Base-by-base conservation (phyloP, 1,284 basidiomycete genomes). In the Rhodotorula sp. region DNA sequence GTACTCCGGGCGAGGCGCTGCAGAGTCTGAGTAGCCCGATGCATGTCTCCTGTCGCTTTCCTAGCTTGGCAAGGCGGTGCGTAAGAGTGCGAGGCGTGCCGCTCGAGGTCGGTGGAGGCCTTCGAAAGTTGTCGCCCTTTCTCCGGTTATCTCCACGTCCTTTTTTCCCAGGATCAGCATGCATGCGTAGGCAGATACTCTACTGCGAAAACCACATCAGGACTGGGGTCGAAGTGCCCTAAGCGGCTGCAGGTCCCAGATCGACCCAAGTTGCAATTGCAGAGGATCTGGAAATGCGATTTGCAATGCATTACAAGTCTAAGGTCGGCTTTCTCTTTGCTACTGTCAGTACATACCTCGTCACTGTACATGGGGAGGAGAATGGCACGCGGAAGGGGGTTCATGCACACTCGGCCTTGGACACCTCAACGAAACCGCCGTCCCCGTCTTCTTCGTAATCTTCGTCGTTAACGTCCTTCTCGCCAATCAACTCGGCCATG, bases 361-460 rank as follows among this genome's bases (percentile, higher is more conserved):
- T 29, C 29, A 29, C 29, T 29, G 29, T 29, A 29, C 29, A 29
- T 29, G 29, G 29, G 29, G 29, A 29, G 29, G 29, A 29, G 29
- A 29, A 29, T 29, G 29, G 29, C 29, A 3, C 29, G 29, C 29
- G 29, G 29, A 29, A 3, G 29, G 29, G 34, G 20, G 57, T 15
- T 29, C 46, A 60, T 0, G 46, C n/a, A 7, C 60, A 16, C 21
- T 49, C 47, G 29, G 56, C 56, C 8, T 29, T 29, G 3, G 29
- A 57, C n/a, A 61, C 60, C 29, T 61, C 47, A 20, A 61, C 60
- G 7, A 61, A 61, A 5, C 47, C 60, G 29, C 26, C 60, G 20
- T 61, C n/a, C n/a, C n/a, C n/a, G n/a, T n/a, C n/a, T n/a, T n/a
- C 60, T 43, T 43, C 39, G 39, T 43, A 43, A 43, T 43, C 34